A percentile compares a stretch with the other conserved stretches of the same genome.
Evolutionary conservation across 768 basidiomycete genomes (phyloP).

Genomic region (Lactarius quietus): DNA sequence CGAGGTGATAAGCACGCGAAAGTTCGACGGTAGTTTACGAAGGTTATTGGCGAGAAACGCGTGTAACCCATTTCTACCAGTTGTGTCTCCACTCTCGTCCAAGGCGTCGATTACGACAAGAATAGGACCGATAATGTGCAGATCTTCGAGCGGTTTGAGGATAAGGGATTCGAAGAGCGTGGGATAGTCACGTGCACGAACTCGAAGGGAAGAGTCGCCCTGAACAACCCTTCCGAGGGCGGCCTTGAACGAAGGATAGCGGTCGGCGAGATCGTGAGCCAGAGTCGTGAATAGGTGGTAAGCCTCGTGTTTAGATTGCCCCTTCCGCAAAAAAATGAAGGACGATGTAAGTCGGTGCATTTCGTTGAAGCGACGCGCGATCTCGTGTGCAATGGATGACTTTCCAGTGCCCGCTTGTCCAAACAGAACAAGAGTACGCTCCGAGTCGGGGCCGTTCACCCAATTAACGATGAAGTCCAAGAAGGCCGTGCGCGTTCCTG

Average conservation of each 20-base stretch:
- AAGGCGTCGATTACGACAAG: neutral
- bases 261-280: neutral
- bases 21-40: no score
- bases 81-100: no score
- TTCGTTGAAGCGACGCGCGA: neutral
- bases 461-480: no score
- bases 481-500: no score
- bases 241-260: neutral
- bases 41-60: no score
- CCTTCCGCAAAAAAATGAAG: neutral
- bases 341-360: neutral
- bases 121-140: neutral
- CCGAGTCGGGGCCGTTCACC: no score
- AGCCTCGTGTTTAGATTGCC: neutral
- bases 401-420: no score
- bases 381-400: no score
- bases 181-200: neutral
- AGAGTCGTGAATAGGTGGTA: neutral
- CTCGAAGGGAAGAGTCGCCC: neutral
- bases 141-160: neutral
- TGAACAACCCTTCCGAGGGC: neutral
- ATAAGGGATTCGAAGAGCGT: neutral
- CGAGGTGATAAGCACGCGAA: neutral
- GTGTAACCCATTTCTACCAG: no score
- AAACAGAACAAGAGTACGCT: no score